Base-by-base conservation (phyloP, 202 grass and related monocot genomes). In the Zizania palustris region DNA sequence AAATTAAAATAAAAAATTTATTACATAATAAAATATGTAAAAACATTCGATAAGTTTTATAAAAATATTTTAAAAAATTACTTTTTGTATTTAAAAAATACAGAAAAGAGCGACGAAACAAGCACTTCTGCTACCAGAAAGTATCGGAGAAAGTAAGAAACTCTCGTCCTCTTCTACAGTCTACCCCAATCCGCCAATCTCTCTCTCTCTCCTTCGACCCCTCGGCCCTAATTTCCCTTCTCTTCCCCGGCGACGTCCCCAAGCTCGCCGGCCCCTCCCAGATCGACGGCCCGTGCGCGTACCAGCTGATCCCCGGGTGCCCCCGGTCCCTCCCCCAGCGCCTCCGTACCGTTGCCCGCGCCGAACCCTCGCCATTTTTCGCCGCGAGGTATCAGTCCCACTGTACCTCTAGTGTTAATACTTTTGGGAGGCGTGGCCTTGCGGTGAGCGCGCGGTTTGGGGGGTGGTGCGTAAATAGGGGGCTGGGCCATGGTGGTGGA, bases 191-290 rank as follows among this genome's bases (percentile, higher is more conserved):
- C 28, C 0, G 28, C 1, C 28, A 28, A 28, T 28, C 28, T 28
- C 28, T 28, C 28, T 28, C 28, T 2, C 28, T 2, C 28, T n/a
- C n/a, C n/a, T n/a, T n/a, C n/a, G n/a, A 28, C 28, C 28, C 28
- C 28, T 28, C 28, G 28, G 28, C 28, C 82, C 68, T 34, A 74
- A 65, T 82, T 89, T 82, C 69, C 83, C 75, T 82, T 67, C 80
- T 79, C 83, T 90, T 82, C 90, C 73, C 90, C 81, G 84, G 81
- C 81, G 84, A 82, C 73, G 80, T 86, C 86, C 81, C 90, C 87
- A 81, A 45, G 46, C 54, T 56, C 48, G 60, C 38, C 37, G 64
- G 59, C 63, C 59, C 72, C 73, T 77, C 43, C 78, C 81, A 75
- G 74, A 93, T 90, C 87, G 67, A 74, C 60, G 73, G 1, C 66